Conservation (phyloP, 345 rosid genomes). For the Eucalyptus fibrosa region DNA sequence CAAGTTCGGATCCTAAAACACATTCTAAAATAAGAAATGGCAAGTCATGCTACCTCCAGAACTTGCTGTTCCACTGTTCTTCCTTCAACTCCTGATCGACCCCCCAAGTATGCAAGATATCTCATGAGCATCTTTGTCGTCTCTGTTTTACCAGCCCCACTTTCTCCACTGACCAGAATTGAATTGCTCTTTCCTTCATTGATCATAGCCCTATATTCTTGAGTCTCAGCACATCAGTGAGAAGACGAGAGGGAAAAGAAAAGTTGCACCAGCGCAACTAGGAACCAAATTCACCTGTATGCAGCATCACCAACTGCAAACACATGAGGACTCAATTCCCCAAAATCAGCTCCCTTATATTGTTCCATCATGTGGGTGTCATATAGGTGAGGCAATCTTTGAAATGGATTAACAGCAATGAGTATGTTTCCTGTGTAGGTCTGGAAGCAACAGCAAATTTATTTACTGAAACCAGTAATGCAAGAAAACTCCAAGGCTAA, state of each 20-base stretch:
- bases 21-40: not conserved
- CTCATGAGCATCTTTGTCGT: constrained; percentile 97
- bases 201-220: constrained; percentile 64
- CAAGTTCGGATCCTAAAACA: not conserved
- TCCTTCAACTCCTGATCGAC: constrained; percentile 90
- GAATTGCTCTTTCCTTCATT: constrained; percentile 86
- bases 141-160: constrained; percentile 99
- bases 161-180: constrained; percentile 94
- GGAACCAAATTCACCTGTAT: constrained; percentile 34
- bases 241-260: not conserved
- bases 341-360: constrained; percentile 66
- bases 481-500: not conserved
- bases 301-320: constrained; percentile 94
- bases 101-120: constrained; percentile 85
- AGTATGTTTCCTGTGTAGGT: constrained; percentile 90
- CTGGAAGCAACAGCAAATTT: constrained; percentile 23
- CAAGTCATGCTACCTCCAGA: constrained; percentile 46
- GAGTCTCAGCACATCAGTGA: constrained; percentile 11
- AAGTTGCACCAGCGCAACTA: not conserved
- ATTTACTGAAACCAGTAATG: not conserved
- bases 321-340: constrained; percentile 93
- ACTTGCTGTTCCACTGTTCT: constrained; percentile 97
- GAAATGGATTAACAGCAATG: constrained; percentile 88
- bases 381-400: constrained; percentile 84
- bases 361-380: constrained; percentile 96